Percentiles rank a stretch among this genome's conserved stretches.
phyloP scores from a whole-genome alignment of 805 yeast species.

The Barnettozyma populi region DNA sequence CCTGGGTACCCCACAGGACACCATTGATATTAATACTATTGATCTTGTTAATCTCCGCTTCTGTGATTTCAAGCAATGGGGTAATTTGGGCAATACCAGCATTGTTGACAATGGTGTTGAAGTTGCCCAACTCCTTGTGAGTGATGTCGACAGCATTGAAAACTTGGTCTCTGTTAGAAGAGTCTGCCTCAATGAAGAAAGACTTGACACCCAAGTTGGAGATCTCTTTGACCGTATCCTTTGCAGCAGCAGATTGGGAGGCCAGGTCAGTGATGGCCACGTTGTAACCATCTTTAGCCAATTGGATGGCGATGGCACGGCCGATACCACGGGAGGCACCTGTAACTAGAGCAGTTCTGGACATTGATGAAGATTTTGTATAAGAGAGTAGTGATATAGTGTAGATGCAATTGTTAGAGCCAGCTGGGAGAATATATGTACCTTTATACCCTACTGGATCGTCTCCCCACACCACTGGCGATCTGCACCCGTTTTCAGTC shows the following conservation, averaged over 20 bases:
- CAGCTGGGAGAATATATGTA: not conserved
- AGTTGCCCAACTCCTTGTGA: slow-evolving; percentile 26
- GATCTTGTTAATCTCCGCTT: slow-evolving; percentile 24
- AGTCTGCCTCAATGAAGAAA: slow-evolving; percentile 25
- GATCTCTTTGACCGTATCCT: slow-evolving; percentile 21
- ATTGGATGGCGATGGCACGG: slow-evolving; percentile 70
- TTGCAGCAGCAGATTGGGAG: slow-evolving; percentile 20
- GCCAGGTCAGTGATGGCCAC: slow-evolving; percentile 27
- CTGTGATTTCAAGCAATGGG: slow-evolving; percentile 25
- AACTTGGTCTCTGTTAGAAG: slow-evolving; percentile 21
- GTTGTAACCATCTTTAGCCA: slow-evolving; percentile 66
- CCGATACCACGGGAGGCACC: slow-evolving; percentile 94
- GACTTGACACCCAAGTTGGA: slow-evolving; percentile 17
- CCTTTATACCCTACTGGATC: not conserved
- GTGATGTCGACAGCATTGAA: slow-evolving; percentile 26
- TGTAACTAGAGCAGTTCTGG: slow-evolving; percentile 60
- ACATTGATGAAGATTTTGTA: slow-evolving; percentile 2
- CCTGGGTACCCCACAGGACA: slow-evolving; percentile 31
- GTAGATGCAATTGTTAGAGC: too few relatives aligned
- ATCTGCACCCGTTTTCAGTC: not conserved
- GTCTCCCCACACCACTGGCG: not conserved
- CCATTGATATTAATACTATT: slow-evolving; percentile 29
- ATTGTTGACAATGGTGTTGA: slow-evolving; percentile 34
- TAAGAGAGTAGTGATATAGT: not conserved
- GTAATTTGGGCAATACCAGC: slow-evolving; percentile 31